phyloP scores from a whole-genome alignment of 2,329 filamentous ascomycete genomes.

The Arthrinium puccinioides region DNA sequence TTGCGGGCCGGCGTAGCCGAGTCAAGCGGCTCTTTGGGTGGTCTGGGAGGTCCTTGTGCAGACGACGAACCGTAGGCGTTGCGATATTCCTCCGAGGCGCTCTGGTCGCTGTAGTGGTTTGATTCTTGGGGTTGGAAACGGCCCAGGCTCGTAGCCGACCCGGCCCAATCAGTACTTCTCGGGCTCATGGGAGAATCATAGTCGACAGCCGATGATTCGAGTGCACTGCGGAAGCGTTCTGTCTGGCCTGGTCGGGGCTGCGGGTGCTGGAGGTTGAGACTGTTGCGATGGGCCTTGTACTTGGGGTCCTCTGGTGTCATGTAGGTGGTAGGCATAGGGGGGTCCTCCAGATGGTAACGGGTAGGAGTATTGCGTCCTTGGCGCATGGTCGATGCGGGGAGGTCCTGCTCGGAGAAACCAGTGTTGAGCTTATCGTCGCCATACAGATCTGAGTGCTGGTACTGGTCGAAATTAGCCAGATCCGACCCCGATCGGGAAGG shows the following conservation, averaged over 20 bases:
- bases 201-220: conserved; percentile 66
- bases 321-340: conserved; percentile 44
- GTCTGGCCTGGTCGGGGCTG: conserved; percentile 70
- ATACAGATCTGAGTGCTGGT: conserved; percentile 46
- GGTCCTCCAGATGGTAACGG: conserved; percentile 21
- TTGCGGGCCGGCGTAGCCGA: conserved; percentile 38
- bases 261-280: conserved; percentile 71
- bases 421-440: conserved; percentile 54
- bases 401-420: conserved; percentile 47
- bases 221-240: conserved; percentile 63
- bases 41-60: conserved; percentile 44
- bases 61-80: conserved; percentile 27
- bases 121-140: conserved; percentile 39
- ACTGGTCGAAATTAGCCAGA: conserved; percentile 59
- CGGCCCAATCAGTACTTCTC: conserved; percentile 54
- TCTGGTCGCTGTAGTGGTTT: conserved; percentile 42
- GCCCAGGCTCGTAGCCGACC: conserved; percentile 51
- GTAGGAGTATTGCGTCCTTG: conserved; percentile 9
- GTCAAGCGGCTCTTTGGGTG: conserved; percentile 56
- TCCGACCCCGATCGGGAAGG: conserved; percentile 76
- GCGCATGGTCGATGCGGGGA: conserved; percentile 22
- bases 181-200: conserved; percentile 57
- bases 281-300: conserved; percentile 76
- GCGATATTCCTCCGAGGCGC: conserved; percentile 35
- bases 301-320: conserved; percentile 63